Evolutionary conservation across 306 rosid genomes (phyloP).

Genomic region (Castanospermum australe): DNA sequence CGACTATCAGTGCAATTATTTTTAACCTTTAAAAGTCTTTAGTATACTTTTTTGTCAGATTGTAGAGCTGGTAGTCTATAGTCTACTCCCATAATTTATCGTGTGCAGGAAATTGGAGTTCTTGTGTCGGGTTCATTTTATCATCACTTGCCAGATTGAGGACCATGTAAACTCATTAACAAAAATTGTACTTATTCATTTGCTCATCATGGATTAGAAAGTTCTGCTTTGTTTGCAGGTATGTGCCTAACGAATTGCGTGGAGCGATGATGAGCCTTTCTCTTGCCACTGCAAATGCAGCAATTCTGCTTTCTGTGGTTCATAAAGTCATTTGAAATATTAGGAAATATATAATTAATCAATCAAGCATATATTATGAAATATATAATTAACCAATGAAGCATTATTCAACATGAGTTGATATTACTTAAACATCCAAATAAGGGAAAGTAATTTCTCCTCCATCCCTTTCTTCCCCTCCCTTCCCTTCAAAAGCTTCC

Average conservation of each 20-base stretch:
- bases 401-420: background rate
- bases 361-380: too few relatives aligned
- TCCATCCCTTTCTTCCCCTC: too few relatives aligned
- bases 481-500: too few relatives aligned
- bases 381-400: conserved; percentile 27
- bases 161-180: conserved; percentile 67
- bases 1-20: conserved; percentile 72
- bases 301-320: conserved; percentile 61
- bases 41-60: conserved; percentile 2
- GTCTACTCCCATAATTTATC: conserved; percentile 21
- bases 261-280: conserved; percentile 96
- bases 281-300: conserved; percentile 79
- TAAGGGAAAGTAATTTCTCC: too few relatives aligned
- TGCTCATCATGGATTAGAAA: conserved; percentile 22
- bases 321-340: conserved; percentile 4
- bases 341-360: conserved; percentile 11
- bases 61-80: conserved; percentile 14
- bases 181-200: conserved; percentile 14
- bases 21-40: conserved; percentile 12
- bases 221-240: conserved; percentile 50
- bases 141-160: conserved; percentile 95
- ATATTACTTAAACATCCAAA: too few relatives aligned
- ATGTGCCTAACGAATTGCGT: conserved; percentile 91
- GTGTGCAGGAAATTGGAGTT: conserved; percentile 82
- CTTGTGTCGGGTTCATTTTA: conserved; percentile 64